phyloP scores from a whole-genome alignment of 2,329 filamentous ascomycete species.

The Neonectria sp. region DNA sequence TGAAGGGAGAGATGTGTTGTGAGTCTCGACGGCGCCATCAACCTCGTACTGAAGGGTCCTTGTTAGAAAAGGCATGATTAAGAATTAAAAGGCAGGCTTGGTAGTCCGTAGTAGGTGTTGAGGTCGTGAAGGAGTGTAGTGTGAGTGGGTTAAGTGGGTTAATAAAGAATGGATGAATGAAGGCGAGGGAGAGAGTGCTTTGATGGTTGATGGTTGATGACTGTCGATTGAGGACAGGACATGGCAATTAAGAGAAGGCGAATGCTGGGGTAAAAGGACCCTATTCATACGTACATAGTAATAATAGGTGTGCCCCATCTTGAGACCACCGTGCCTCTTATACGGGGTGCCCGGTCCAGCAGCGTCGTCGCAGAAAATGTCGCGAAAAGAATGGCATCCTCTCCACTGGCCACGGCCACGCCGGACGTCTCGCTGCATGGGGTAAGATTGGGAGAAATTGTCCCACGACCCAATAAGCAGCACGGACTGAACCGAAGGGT shows the following conservation, averaged over 20 bases:
- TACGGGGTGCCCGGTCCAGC: slow-evolving; percentile 42
- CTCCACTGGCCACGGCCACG: slow-evolving; percentile 85
- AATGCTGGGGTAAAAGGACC: slow-evolving; percentile 29
- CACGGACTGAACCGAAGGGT: slow-evolving; percentile 76
- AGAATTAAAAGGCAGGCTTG: slow-evolving; percentile 12
- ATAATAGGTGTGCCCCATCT: slow-evolving; percentile 95
- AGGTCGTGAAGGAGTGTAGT: slow-evolving; percentile 18
- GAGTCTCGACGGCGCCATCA: slow-evolving; percentile 82
- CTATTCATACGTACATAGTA: slow-evolving; percentile 81
- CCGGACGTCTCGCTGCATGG: slow-evolving; percentile 84
- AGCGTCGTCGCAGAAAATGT: slow-evolving; percentile 87
- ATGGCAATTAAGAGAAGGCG: slow-evolving; percentile 3
- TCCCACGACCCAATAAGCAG: slow-evolving; percentile 95
- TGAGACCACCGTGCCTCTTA: slow-evolving; percentile 82
- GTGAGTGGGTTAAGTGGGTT: slow-evolving; percentile 9
- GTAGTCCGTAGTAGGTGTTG: slow-evolving; percentile 1
- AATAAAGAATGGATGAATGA: slow-evolving; percentile 7
- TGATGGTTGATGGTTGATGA: slow-evolving; percentile 33
- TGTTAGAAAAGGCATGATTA: slow-evolving; percentile 37
- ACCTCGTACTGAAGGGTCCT: slow-evolving; percentile 79
- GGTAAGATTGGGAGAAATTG: slow-evolving; percentile 86
- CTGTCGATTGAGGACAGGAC: slow-evolving; percentile 15
- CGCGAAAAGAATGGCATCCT: slow-evolving; percentile 88
- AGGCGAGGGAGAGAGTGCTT: neutral
- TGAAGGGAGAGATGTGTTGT: slow-evolving; percentile 79